Conservation (phyloP, 78 protist genomes). For the Guillardia theta region DNA sequence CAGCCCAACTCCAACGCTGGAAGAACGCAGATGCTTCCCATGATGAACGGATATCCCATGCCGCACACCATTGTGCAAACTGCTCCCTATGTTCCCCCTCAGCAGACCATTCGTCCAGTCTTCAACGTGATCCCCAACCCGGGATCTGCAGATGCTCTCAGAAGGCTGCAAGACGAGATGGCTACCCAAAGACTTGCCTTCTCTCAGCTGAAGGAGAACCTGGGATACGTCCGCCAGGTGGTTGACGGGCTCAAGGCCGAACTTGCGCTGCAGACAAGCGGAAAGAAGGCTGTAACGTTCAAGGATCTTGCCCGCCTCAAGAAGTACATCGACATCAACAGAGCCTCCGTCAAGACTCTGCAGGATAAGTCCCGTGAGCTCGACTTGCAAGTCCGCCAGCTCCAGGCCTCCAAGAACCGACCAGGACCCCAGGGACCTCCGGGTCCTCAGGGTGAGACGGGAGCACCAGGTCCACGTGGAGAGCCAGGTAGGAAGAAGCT, state of each 20-base stretch:
- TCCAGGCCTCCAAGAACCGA: conserved; percentile 19
- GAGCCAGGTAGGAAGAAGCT: too few relatives aligned
- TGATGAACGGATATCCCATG: background rate
- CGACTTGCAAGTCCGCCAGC: conserved; percentile 21
- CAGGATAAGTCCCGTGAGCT: conserved; percentile 27
- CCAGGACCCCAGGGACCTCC: conserved; percentile 40
- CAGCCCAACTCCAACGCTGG: background rate
- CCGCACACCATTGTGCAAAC: background rate
- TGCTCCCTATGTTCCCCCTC: background rate
- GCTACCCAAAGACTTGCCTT: background rate
- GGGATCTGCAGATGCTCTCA: conserved; percentile 11
- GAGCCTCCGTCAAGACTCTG: conserved; percentile 20
- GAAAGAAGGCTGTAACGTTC: conserved; percentile 11
- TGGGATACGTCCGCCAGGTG: conserved; percentile 31
- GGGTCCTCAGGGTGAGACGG: background rate
- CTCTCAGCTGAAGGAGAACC: background rate
- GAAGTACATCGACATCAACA: conserved; percentile 39
- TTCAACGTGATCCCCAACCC: conserved; percentile 41
- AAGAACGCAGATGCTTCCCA: conserved; percentile 2
- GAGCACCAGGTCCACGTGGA: conserved; percentile 20
- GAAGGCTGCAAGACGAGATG: background rate
- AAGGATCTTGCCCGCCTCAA: conserved; percentile 26
- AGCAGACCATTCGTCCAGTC: conserved; percentile 25
- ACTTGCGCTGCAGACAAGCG: conserved; percentile 24
- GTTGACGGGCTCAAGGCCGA: conserved; percentile 24